Conservation (phyloP, 331 rosid genomes). For the Cydonia oblonga region DNA sequence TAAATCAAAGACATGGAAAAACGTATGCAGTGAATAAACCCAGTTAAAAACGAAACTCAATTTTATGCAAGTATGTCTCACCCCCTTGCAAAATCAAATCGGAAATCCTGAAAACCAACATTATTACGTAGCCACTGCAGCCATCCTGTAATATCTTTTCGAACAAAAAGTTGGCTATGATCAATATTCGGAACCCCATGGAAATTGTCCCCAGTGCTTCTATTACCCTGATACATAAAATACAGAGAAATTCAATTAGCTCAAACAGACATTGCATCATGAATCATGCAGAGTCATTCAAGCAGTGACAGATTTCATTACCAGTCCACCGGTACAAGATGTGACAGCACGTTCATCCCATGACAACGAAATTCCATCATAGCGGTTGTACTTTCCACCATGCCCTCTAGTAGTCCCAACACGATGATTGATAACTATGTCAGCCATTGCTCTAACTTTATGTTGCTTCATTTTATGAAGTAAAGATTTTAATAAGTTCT, state of each 20-base stretch:
- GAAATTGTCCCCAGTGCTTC: constrained; percentile 63
- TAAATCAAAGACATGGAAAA: neutral
- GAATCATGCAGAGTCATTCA: constrained; percentile 5
- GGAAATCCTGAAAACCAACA: constrained; percentile 84
- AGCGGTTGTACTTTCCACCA: constrained; percentile 85
- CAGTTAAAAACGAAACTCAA: neutral
- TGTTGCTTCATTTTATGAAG: constrained; percentile 65
- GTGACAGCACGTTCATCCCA: constrained; percentile 90
- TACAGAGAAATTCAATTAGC: neutral
- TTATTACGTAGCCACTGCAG: constrained; percentile 54
- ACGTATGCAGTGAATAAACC: neutral
- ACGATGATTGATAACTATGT: constrained; percentile 82
- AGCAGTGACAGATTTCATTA: constrained; percentile 15
- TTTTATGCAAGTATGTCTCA: constrained; percentile 17
- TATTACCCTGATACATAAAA: constrained; percentile 44
- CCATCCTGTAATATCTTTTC: constrained; percentile 74
- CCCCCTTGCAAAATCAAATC: constrained; percentile 89
- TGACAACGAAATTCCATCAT: constrained; percentile 66
- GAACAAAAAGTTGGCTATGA: constrained; percentile 73
- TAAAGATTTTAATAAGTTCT: constrained; percentile 47
- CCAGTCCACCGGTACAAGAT: constrained; percentile 80
- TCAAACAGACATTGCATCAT: neutral
- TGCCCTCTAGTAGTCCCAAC: constrained; percentile 68
- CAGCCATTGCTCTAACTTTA: constrained; percentile 78
- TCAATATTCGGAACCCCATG: constrained; percentile 87